These are phyloP conservation scores for Mycena galopus DNA, from an alignment of 768 basidiomycete species.

Conservation along the genomic window DNA sequence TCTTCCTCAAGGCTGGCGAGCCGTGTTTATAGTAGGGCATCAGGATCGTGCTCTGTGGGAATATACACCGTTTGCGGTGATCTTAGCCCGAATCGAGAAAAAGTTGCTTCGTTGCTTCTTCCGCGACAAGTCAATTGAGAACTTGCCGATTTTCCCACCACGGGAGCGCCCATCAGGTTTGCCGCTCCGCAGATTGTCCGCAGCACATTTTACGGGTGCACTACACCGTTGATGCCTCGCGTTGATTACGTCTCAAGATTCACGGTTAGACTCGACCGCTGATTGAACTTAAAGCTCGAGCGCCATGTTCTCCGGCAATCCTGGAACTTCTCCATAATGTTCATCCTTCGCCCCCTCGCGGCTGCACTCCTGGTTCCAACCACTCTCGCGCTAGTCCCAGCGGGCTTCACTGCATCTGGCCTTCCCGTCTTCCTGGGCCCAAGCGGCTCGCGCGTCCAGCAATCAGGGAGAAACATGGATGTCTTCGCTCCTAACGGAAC, in stretches of 20 bases:
- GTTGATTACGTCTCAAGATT: conserved; percentile 2
- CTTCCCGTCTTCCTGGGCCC: conserved; percentile 16
- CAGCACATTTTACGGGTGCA: conserved; percentile 4
- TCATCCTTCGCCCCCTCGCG: conserved; percentile 22
- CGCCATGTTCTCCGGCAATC: conserved; percentile 5
- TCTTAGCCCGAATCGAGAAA: neutral
- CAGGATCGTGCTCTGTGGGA: too few relatives aligned
- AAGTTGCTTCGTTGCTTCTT: conserved; percentile 5
- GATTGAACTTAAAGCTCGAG: conserved; percentile 10
- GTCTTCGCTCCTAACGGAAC: conserved; percentile 28
- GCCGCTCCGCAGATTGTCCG: neutral
- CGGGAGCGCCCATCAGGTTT: conserved; percentile 9
- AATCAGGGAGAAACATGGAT: too few relatives aligned
- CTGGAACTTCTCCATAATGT: conserved; percentile 14
- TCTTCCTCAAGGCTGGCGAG: too few relatives aligned
- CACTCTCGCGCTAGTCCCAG: too few relatives aligned
- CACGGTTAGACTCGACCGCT: neutral
- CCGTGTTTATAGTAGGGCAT: too few relatives aligned
- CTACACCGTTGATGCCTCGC: too few relatives aligned
- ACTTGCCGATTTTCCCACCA: conserved; percentile 11
- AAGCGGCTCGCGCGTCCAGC: conserved; percentile 24
- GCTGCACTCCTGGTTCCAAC: conserved; percentile 16
- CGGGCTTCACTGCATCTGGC: conserved; percentile 12
- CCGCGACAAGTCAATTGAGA: neutral
- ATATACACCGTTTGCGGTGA: neutral